Base-by-base conservation (phyloP, 192 early-diverging fungal species). In the Coemansia sp. region DNA sequence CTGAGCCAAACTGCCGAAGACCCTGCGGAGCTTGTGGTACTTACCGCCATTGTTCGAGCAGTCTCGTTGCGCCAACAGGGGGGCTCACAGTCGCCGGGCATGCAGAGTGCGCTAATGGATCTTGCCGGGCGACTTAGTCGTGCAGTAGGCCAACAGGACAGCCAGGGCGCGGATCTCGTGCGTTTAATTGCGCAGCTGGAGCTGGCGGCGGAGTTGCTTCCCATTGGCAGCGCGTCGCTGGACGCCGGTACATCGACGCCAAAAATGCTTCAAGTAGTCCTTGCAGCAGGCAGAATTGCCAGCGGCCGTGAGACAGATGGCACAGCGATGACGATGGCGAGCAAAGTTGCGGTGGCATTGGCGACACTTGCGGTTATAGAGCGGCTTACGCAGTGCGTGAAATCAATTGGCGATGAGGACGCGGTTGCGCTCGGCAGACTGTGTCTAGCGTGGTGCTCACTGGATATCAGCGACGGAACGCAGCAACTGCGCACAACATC, bases 171-270 rank as follows among this genome's bases (percentile, higher is more conserved):
- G 9, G 65, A 40, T 25, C 39, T 44, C 0, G 12, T 62, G 17
- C 61, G 60, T 3, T 19, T 72, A 14, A 55, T 72, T 1, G 68
- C 64, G 0, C 64, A 49, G 16, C 56, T 83, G 38, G 81, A 83
- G 76, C 53, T 83, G 32, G 56, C 75, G 7, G 61, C 66, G 11
- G 75, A 78, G 73, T 72, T 83, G 25, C 41, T 83, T 39, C 81
- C 81, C 0, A 42, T 53, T 4, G 17, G 50, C 2, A 44, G 45
- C 37, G 74, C 25, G 5, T 39, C 65, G n/a, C 48, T 81, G 56
- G 69, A 71, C 53, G 57, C 72, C 0, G 58, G 20, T 7, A 32
- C 71, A 11, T 66, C 64, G 37, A 65, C 67, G 2, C 43, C 68
- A 4, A 71, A 71, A 53, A 68, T 75, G 9, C 22, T 68, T 11